Conservation (phyloP, 805 yeast species). For the Naumovozyma dairenensis region DNA sequence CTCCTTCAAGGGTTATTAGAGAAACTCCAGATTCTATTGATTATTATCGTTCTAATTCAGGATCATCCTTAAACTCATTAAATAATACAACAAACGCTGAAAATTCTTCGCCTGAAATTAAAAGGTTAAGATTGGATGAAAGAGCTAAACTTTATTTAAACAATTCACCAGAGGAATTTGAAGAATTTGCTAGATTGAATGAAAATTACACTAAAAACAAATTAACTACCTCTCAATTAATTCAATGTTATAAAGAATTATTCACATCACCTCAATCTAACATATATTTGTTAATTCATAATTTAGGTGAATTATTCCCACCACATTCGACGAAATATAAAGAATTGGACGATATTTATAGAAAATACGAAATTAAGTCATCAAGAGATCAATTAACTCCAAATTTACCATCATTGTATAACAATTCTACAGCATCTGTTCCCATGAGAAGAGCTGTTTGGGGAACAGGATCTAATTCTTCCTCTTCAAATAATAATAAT, state of each 20-base stretch:
- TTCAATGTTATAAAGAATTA: constrained; percentile 37
- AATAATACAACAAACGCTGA: constrained; percentile 1
- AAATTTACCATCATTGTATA: constrained; percentile 21
- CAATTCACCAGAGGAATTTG: constrained; percentile 39
- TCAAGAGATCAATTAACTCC: constrained; percentile 13
- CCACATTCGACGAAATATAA: constrained; percentile 35
- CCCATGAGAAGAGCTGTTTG: constrained; percentile 23
- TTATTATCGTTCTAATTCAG: background rate
- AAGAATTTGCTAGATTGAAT: constrained; percentile 42
- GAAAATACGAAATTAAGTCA: constrained; percentile 19
- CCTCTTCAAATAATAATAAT: constrained; percentile 6
- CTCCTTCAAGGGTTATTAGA: constrained; percentile 23
- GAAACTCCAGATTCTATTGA: constrained; percentile 6
- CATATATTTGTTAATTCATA: constrained; percentile 46
- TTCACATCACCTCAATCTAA: constrained; percentile 42
- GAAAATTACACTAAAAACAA: constrained; percentile 36
- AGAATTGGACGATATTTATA: constrained; percentile 28
- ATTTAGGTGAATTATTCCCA: constrained; percentile 49
- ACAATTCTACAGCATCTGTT: constrained; percentile 12
- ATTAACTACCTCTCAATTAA: constrained; percentile 40
- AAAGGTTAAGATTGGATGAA: constrained; percentile 61
- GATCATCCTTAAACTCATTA: constrained; percentile 5
- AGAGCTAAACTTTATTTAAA: constrained; percentile 73
- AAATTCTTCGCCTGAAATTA: constrained; percentile 32
- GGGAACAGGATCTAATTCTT: constrained; percentile 15